These are phyloP conservation scores for Hanseniaspora mollemarum DNA, from an alignment of 805 yeast species.

Conservation along the genomic window DNA sequence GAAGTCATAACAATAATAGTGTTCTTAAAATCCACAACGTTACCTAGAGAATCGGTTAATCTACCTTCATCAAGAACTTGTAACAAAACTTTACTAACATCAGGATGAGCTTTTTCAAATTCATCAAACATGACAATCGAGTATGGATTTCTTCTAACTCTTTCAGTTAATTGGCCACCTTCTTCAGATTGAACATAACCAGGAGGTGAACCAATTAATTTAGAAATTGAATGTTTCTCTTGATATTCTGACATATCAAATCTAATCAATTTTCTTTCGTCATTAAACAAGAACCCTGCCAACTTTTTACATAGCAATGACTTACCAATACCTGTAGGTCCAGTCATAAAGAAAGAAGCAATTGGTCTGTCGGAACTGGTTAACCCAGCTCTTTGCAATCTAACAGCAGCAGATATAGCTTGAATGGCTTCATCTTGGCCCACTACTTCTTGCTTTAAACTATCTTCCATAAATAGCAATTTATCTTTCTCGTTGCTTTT, in stretches of 20 bases:
- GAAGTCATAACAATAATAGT: slow-evolving; percentile 95
- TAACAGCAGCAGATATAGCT: slow-evolving; percentile 85
- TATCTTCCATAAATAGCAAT: slow-evolving; percentile 73
- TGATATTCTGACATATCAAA: slow-evolving; percentile 98
- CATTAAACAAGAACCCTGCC: slow-evolving; percentile 85
- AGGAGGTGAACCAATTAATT: slow-evolving; percentile 95
- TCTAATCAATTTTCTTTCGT: slow-evolving; percentile 72
- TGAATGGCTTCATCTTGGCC: slow-evolving; percentile 94
- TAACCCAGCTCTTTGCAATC: slow-evolving; percentile 91
- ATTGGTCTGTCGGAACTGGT: slow-evolving; percentile 91
- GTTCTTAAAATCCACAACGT: slow-evolving; percentile 84
- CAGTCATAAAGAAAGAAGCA: slow-evolving; percentile 90
- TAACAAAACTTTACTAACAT: slow-evolving; percentile 75
- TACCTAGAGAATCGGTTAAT: slow-evolving; percentile 89
- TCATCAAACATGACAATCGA: slow-evolving; percentile 89
- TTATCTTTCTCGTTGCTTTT: slow-evolving; percentile 84
- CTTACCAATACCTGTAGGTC: slow-evolving; percentile 98
- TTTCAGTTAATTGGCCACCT: slow-evolving; percentile 92
- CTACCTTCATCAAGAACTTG: slow-evolving; percentile 95
- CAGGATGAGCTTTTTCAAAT: slow-evolving; percentile 94
- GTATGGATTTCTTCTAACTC: slow-evolving; percentile 89
- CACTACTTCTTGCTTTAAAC: slow-evolving; percentile 64
- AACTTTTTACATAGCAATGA: slow-evolving; percentile 88
- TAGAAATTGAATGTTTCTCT: slow-evolving; percentile 80
- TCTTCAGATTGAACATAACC: slow-evolving; percentile 92